phyloP scores from a whole-genome alignment of 768 basidiomycete genomes.

The Clitopilus passeckerianus region DNA sequence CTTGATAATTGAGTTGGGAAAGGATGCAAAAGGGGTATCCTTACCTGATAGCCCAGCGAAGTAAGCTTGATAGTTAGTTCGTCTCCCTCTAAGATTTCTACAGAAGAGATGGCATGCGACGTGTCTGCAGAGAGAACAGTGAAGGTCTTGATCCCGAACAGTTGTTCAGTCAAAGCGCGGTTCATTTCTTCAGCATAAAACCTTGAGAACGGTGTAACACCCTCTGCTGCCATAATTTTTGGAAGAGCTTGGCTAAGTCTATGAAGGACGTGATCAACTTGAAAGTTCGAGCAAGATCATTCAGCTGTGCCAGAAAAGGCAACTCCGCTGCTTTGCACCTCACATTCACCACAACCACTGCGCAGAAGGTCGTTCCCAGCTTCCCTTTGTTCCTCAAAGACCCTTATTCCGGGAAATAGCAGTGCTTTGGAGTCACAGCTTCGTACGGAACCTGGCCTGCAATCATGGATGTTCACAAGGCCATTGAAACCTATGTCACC shows the following conservation, averaged over 20 bases:
- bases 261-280: not conserved
- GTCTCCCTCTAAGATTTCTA: conserved; percentile 54
- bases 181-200: conserved; percentile 49
- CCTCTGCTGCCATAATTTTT: not conserved
- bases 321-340: not conserved
- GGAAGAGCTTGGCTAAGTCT: not conserved
- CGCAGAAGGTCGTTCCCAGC: not conserved
- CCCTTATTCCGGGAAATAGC: not conserved
- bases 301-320: not conserved
- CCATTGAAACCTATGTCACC: conserved; percentile 88
- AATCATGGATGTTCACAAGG: conserved; percentile 91
- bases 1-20: not conserved
- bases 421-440: not conserved
- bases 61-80: conserved; percentile 37
- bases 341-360: not conserved
- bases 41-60: not conserved
- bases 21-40: not conserved
- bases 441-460: not conserved
- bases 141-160: conserved; percentile 49
- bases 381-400: not conserved
- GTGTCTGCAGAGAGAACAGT: conserved; percentile 31
- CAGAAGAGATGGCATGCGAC: conserved; percentile 46
- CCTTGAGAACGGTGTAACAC: conserved; percentile 9
- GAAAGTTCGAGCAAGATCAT: not conserved
- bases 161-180: conserved; percentile 52